Conservation (phyloP, 192 early-diverging fungal species). For the Gaertneriomyces semiglobifer region DNA sequence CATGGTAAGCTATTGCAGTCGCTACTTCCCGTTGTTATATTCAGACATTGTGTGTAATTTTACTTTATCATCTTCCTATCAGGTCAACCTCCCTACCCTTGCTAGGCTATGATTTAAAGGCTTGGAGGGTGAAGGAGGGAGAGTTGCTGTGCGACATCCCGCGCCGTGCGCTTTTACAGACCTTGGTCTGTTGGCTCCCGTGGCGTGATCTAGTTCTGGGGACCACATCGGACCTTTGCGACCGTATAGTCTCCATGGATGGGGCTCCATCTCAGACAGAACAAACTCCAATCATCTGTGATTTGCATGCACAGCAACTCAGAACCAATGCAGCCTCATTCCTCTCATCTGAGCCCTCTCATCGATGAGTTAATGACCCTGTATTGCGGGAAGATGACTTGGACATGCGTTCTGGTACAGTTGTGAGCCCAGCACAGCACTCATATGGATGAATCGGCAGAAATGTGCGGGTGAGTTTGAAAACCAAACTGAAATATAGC, state of each 20-base stretch:
- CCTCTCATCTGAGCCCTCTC: conserved; percentile 3
- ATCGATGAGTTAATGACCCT: conserved; percentile 4
- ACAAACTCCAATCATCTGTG: conserved; percentile 6
- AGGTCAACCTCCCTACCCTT: neutral
- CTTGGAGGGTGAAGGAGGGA: conserved; percentile 3
- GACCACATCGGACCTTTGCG: conserved; percentile 5
- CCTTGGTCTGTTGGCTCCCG: conserved; percentile 5
- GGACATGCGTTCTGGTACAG: conserved; percentile 5
- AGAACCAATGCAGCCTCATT: conserved; percentile 6
- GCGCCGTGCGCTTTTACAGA: conserved; percentile 4
- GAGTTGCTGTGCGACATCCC: conserved; percentile 4
- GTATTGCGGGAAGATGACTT: conserved; percentile 4
- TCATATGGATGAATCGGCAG: conserved; percentile 6
- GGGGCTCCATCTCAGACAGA: conserved; percentile 5
- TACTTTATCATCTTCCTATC: neutral
- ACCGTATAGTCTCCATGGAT: conserved; percentile 6
- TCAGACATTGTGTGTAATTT: conserved; percentile 3
- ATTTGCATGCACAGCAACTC: conserved; percentile 6
- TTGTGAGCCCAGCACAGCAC: conserved; percentile 5
- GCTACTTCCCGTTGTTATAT: conserved; percentile 6
- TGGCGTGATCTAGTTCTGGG: conserved; percentile 5
- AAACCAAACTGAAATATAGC: no score
- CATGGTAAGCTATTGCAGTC: conserved; percentile 6
- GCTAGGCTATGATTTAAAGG: conserved; percentile 1
- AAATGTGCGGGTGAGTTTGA: conserved; percentile 6